Conservation (phyloP, 2,329 filamentous ascomycete genomes). For the Chaetomium olivaceum region DNA sequence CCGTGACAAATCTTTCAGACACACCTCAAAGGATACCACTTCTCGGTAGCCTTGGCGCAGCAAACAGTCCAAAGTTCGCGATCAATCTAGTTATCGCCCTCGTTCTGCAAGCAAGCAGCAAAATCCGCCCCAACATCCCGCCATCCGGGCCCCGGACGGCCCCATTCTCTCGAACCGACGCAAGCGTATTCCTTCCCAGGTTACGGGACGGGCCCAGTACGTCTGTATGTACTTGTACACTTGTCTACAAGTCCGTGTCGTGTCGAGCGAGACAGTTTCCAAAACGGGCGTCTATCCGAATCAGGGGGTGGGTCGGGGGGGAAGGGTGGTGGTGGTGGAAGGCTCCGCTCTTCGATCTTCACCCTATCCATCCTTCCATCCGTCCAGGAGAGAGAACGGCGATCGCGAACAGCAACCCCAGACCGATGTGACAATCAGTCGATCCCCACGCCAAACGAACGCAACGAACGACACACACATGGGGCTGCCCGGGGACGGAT, state of each 20-base stretch:
- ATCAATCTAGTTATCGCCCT: slow-evolving; percentile 1
- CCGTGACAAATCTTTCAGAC: not conserved
- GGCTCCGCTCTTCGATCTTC: not conserved
- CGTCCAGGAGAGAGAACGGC: not conserved
- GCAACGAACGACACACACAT: not conserved
- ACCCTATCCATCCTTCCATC: not conserved
- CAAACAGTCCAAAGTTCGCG: not conserved
- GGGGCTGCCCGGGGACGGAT: too few relatives aligned
- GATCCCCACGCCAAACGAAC: not conserved
- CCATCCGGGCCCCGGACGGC: not conserved
- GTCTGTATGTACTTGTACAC: not conserved
- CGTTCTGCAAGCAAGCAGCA: not conserved
- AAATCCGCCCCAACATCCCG: not conserved
- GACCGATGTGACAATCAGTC: not conserved
- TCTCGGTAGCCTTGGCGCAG: not conserved
- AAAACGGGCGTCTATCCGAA: not conserved
- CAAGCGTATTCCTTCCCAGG: not conserved
- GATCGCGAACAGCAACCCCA: not conserved
- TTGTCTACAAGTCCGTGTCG: not conserved
- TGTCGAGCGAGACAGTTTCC: not conserved
- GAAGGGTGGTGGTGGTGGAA: not conserved
- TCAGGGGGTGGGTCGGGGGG: not conserved
- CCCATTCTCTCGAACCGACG: not conserved
- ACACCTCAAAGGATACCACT: not conserved
- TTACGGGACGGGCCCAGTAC: not conserved